Evolutionary conservation across 1,284 basidiomycete species (phyloP).

Genomic region (Cutaneotrichosporon sp.): DNA sequence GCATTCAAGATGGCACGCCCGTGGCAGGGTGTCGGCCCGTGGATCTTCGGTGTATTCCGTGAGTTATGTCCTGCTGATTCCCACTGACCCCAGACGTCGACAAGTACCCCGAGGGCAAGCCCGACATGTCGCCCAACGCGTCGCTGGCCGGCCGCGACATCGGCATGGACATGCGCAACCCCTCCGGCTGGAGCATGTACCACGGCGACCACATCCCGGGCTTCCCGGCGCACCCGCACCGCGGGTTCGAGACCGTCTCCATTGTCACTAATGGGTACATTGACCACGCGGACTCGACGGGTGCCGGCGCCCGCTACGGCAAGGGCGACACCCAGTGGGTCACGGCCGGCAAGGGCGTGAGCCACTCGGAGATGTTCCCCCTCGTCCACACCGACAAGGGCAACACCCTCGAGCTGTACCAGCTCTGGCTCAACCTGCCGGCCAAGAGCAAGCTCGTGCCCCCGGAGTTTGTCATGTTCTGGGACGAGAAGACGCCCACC

Average conservation of each 20-base stretch:
- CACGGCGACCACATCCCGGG: conserved; percentile 18
- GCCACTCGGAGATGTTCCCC: conserved; percentile 74
- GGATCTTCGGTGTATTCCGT: conserved; percentile 9
- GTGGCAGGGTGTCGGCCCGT: conserved; percentile 22
- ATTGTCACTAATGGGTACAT: conserved; percentile 18
- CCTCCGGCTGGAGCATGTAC: conserved; percentile 23
- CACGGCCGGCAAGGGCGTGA: conserved; percentile 69
- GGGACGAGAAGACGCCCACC: conserved; percentile 18
- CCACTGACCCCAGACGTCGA: conserved; percentile 13
- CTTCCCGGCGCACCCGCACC: conserved; percentile 22
- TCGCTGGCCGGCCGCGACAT: conserved; percentile 15
- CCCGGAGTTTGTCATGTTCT: conserved; percentile 23
- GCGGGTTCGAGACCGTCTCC: conserved; percentile 22
- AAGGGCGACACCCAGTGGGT: conserved; percentile 93
- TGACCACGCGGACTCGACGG: conserved; percentile 25
- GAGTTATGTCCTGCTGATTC: not conserved
- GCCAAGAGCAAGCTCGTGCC: conserved; percentile 16
- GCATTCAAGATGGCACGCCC: not conserved
- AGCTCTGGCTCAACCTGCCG: conserved; percentile 26
- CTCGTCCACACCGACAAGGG: conserved; percentile 11
- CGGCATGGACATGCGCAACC: conserved; percentile 21
- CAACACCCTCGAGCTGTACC: conserved; percentile 21
- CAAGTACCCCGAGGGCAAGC: conserved; percentile 19
- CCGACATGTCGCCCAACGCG: conserved; percentile 12
- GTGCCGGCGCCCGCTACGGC: conserved; percentile 23